Base-by-base conservation (phyloP, 2,329 filamentous ascomycete species). In the Scedosporium minutisporum region DNA sequence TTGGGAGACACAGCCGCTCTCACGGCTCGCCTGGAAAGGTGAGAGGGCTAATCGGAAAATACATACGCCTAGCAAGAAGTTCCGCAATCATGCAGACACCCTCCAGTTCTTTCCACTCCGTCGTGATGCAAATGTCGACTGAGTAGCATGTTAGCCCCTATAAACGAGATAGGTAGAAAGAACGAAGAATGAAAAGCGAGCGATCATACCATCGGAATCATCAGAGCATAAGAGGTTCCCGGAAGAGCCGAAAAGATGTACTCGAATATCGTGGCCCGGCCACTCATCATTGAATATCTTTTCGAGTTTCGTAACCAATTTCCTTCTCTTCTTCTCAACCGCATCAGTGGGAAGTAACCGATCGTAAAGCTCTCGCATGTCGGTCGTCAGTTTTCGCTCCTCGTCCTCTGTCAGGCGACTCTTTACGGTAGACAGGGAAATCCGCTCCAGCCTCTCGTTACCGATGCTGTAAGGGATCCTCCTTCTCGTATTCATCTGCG, bases 91-190 rank as follows among this genome's bases (percentile, higher is more conserved):
- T 87, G 78, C 96, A 97, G 69, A 97, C 92, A 64, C 87, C 88
- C 73, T 96, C 92, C 71, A 97, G 77, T 69, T 90, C 89, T 72
- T 88, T 95, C 84, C 89, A 92, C 57, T 90, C 81, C 21, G 95
- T 97, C 57, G 92, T 96, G 71, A 99, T 96, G 78, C 95, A 99
- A 63, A 99, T 93, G 73, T 99, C 95, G 73, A 99, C 93, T 96
- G 57, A 27, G 64, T 33, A 62, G 6, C 53, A 18, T 38, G 74
- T 78, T 65, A 79, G 75, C 65, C 46, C 29, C 21, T 12, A 25
- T 23, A 48, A 3, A 53, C 53, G 21, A 33, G n/a, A 41, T 10
- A n/a, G 14, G 14, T 41, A 57, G 33, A 7, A 21, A n/a, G n/a
- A 9, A 33, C 14, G 23, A 3, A 16, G 60, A 9, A 6, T 42